Conservation (phyloP, 768 basidiomycete genomes). For the Russula griseocarnosa region DNA sequence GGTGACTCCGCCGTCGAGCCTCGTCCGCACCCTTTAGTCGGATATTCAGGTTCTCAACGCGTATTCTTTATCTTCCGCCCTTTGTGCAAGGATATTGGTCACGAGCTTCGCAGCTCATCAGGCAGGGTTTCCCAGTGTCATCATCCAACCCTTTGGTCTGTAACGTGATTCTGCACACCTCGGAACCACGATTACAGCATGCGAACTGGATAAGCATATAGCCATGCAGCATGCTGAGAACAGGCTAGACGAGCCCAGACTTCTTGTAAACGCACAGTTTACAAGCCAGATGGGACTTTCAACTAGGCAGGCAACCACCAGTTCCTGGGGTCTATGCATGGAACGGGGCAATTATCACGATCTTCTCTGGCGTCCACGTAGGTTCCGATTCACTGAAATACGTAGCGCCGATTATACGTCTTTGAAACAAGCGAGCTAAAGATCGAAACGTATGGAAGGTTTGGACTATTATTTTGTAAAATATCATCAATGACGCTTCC, state of each 20-base stretch:
- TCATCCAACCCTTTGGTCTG: background rate
- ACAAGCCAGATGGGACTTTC: background rate
- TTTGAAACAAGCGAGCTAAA: background rate
- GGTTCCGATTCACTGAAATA: background rate
- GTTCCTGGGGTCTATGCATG: background rate
- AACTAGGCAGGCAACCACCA: background rate
- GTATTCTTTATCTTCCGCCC: slow-evolving; percentile 7
- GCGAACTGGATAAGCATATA: slow-evolving; percentile 5
- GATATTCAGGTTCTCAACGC: background rate
- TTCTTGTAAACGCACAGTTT: background rate
- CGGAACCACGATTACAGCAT: background rate
- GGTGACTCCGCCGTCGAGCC: background rate
- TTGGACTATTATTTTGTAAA: background rate
- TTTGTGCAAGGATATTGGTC: slow-evolving; percentile 12
- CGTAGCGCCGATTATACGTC: background rate
- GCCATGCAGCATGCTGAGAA: background rate
- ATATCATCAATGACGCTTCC: background rate
- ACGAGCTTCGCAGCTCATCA: background rate
- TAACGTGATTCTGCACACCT: background rate
- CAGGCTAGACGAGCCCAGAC: slow-evolving; percentile 11
- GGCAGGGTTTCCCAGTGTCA: background rate
- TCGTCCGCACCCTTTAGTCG: background rate
- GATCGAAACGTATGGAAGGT: background rate
- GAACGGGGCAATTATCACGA: background rate
- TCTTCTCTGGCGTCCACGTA: background rate